Percentiles rank a stretch among this genome's conserved stretches.
Conservation (phyloP, 23 red algal genomes). For the Cyanidium caldarium region DNA sequence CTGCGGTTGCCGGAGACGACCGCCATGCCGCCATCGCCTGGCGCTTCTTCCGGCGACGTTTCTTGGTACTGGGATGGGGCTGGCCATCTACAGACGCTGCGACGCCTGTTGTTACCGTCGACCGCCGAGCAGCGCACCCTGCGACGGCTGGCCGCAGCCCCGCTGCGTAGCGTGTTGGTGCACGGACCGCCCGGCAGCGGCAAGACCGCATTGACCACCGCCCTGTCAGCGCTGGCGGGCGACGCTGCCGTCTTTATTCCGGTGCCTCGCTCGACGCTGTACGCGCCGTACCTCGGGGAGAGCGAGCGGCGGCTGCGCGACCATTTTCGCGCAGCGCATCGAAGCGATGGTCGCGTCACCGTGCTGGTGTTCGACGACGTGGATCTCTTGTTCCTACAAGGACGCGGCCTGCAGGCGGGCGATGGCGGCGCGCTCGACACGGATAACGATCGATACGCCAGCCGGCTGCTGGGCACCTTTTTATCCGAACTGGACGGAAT, state of each 20-base stretch:
- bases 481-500: not conserved
- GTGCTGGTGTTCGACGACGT: conserved; percentile 1
- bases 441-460: not conserved
- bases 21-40: too few relatives aligned
- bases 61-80: too few relatives aligned
- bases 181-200: not conserved
- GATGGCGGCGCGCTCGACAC: not conserved
- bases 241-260: not conserved
- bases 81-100: too few relatives aligned
- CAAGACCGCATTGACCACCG: not conserved
- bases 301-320: not conserved
- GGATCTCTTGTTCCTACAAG: not conserved
- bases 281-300: not conserved
- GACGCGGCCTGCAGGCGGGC: not conserved
- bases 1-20: too few relatives aligned
- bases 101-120: not conserved
- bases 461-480: not conserved
- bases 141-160: not conserved
- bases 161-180: not conserved
- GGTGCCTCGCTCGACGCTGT: too few relatives aligned
- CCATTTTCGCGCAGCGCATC: not conserved
- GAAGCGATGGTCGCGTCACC: not conserved
- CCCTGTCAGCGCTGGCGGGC: not conserved
- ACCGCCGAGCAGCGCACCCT: not conserved
- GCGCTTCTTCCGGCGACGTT: too few relatives aligned